These are phyloP conservation scores for Verticillium klebahnii DNA, from an alignment of 2,329 filamentous ascomycete genomes.

Conservation along the genomic window DNA sequence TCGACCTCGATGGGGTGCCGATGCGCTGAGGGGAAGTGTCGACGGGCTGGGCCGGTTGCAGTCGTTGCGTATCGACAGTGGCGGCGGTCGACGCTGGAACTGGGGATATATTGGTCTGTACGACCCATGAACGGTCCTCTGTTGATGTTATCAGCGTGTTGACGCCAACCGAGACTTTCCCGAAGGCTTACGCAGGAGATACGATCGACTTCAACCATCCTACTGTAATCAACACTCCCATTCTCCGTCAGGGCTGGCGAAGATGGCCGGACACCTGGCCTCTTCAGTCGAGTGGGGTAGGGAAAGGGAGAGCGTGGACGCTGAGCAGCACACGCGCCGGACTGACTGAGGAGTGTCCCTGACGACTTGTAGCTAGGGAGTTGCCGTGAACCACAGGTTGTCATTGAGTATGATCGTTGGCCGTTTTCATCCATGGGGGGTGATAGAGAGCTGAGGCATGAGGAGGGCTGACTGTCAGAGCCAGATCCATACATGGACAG, in stretches of 20 bases:
- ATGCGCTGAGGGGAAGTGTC: constrained; percentile 19
- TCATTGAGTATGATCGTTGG: constrained; percentile 51
- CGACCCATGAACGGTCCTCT: constrained; percentile 41
- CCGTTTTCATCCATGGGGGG: constrained; percentile 37
- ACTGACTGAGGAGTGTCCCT: constrained; percentile 42
- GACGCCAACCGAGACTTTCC: background rate
- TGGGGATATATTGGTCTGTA: constrained; percentile 33
- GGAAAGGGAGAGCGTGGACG: constrained; percentile 55
- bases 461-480: constrained; percentile 35
- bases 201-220: constrained; percentile 46
- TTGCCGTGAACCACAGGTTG: constrained; percentile 41
- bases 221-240: constrained; percentile 43
- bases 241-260: constrained; percentile 46
- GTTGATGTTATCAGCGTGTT: constrained; percentile 5
- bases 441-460: constrained; percentile 35
- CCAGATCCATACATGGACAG: constrained; percentile 48
- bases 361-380: constrained; percentile 44
- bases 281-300: constrained; percentile 52
- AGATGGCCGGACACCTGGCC: constrained; percentile 44
- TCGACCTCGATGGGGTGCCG: constrained; percentile 8
- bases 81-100: constrained; percentile 29
- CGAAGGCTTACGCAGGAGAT: constrained; percentile 36
- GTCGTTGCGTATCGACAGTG: constrained; percentile 34
- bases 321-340: constrained; percentile 36
- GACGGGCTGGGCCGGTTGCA: constrained; percentile 36